A percentile compares a stretch with the other conserved stretches of the same genome.
Evolutionary conservation across 2,329 filamentous ascomycete genomes (phyloP).

Genomic region (Colletotrichum tamarilloi): DNA sequence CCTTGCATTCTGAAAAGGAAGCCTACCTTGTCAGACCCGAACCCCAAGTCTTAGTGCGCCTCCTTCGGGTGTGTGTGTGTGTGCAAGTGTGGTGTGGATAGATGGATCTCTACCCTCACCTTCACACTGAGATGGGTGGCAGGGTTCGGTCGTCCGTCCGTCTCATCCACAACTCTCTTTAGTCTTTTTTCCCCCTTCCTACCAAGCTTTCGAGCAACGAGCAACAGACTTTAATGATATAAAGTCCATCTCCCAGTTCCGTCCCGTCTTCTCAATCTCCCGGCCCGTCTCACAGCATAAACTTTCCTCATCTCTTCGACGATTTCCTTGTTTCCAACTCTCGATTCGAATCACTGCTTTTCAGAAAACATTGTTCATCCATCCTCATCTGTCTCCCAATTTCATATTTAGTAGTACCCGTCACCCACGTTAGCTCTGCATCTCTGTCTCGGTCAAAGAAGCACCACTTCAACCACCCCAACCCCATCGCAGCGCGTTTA

Average conservation of each 20-base stretch:
- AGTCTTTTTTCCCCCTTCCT: not conserved
- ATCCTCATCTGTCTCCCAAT: not conserved
- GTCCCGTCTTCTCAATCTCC: not conserved
- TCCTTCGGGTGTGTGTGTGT: conserved; percentile 12
- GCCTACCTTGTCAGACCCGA: conserved; percentile 34
- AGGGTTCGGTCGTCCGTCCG: not conserved
- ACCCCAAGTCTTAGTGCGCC: conserved; percentile 18
- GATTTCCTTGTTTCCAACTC: conserved; percentile 2
- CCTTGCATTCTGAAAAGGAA: conserved; percentile 32
- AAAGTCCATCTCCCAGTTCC: conserved; percentile 21
- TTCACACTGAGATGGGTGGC: not conserved
- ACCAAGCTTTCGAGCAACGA: not conserved
- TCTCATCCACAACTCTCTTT: not conserved
- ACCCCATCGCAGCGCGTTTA: conserved; percentile 23
- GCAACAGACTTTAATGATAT: conserved; percentile 8
- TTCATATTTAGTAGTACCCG: conserved; percentile 3
- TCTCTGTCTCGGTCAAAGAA: conserved; percentile 21
- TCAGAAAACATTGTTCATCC: not conserved
- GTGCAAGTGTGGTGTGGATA: conserved; percentile 5
- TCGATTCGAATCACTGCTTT: not conserved
- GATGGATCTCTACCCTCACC: not conserved
- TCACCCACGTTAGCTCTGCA: conserved; percentile 29
- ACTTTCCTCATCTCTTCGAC: not conserved
- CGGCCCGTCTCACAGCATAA: conserved; percentile 13
- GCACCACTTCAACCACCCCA: not conserved